Conservation (phyloP, 352 stramenopile genomes). For the Pythium guiyangense region DNA sequence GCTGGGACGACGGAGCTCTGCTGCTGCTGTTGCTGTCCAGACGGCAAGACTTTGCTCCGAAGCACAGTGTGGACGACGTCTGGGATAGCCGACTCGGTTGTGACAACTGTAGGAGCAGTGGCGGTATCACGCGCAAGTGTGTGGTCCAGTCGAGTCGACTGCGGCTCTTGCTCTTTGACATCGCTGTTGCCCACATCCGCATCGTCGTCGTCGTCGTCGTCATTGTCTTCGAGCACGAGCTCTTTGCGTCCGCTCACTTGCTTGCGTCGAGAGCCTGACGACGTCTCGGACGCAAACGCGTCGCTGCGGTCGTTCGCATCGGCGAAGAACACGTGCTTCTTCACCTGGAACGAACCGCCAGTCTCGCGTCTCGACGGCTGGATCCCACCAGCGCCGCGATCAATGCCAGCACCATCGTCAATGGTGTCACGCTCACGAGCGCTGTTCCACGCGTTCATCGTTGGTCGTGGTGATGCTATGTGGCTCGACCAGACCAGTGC, state of each 20-base stretch:
- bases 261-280: constrained; percentile 14
- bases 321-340: constrained; percentile 27
- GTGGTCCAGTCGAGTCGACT: too few species aligned
- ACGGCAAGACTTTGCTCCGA: constrained; percentile 6
- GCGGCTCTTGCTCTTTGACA: neutral
- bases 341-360: constrained; percentile 7
- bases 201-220: constrained; percentile 5
- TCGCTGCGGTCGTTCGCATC: constrained; percentile 8
- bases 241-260: constrained; percentile 14
- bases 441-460: constrained; percentile 9
- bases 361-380: constrained; percentile 1
- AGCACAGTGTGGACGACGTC: constrained; percentile 10
- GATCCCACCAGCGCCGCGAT: neutral
- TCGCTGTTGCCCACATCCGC: neutral
- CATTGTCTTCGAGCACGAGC: constrained; percentile 24
- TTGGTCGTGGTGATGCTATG: neutral
- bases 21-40: neutral
- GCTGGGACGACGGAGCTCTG: neutral
- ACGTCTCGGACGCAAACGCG: neutral
- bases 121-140: neutral
- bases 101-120: neutral
- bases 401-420: neutral
- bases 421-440: neutral
- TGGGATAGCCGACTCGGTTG: constrained; percentile 1
- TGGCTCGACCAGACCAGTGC: too few species aligned